A percentile compares a stretch with the other conserved stretches of the same genome.
These are phyloP conservation scores for Coriaria nepalensis DNA, from an alignment of 306 rosid species.

Conservation along the genomic window DNA sequence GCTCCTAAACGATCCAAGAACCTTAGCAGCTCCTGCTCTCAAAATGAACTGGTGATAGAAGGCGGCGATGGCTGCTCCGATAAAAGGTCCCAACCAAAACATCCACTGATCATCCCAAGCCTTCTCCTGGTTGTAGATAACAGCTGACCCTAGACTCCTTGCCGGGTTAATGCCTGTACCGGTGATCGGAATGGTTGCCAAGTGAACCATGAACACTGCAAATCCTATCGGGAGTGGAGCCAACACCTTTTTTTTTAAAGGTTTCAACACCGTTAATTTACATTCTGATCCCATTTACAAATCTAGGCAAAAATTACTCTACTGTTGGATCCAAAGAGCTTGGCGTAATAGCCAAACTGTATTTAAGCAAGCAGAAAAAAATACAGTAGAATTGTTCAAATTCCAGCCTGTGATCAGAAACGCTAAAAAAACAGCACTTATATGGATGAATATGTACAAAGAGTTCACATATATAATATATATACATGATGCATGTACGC, in stretches of 20 bases:
- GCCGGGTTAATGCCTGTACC: slow-evolving; percentile 67
- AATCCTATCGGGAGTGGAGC: slow-evolving; percentile 70
- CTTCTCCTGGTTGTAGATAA: slow-evolving; percentile 26
- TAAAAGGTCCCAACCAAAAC: slow-evolving; percentile 90
- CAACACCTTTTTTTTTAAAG: slow-evolving; percentile 26
- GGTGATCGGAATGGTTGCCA: slow-evolving; percentile 61
- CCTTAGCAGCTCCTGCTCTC: slow-evolving; percentile 76
- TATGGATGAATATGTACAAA: no score
- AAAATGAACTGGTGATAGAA: slow-evolving; percentile 92
- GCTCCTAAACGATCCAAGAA: slow-evolving; percentile 95
- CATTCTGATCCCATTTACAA: no score
- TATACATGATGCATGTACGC: no score
- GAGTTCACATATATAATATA: no score
- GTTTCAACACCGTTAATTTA: no score
- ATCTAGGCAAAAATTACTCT: no score
- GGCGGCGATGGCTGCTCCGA: slow-evolving; percentile 89
- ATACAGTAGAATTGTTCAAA: no score
- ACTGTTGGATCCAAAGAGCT: no score
- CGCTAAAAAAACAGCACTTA: no score
- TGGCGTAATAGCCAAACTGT: no score
- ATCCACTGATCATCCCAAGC: slow-evolving; percentile 83
- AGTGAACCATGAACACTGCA: slow-evolving; percentile 67
- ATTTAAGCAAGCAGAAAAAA: no score
- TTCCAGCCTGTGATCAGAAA: no score
- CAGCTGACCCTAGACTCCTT: slow-evolving; percentile 62